A percentile compares a stretch with the other conserved stretches of the same genome.
Conservation (phyloP, 352 stramenopile genomes). For the Stramenopiles sp. region DNA sequence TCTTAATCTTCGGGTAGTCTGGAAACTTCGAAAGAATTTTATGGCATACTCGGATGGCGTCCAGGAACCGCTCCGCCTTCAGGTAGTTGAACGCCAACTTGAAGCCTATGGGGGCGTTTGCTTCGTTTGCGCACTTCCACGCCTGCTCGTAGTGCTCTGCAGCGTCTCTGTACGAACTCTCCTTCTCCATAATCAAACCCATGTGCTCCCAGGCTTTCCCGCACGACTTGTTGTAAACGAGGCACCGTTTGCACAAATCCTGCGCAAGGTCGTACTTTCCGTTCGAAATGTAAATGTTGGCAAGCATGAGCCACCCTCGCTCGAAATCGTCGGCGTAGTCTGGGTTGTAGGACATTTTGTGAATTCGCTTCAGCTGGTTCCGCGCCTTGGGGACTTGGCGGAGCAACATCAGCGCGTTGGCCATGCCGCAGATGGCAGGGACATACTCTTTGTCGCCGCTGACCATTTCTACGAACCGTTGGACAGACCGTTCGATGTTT, state of each 20-base stretch:
- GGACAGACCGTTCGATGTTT: constrained; percentile 60
- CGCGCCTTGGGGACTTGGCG: constrained; percentile 69
- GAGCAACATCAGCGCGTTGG: constrained; percentile 69
- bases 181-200: constrained; percentile 79
- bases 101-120: constrained; percentile 63
- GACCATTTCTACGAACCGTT: constrained; percentile 67
- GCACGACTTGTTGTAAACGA: constrained; percentile 75
- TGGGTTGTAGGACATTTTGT: constrained; percentile 69
- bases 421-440: constrained; percentile 57
- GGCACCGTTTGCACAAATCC: constrained; percentile 67
- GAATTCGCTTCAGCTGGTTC: constrained; percentile 80
- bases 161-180: constrained; percentile 68
- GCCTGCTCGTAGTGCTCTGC: constrained; percentile 73
- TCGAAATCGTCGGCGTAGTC: constrained; percentile 72
- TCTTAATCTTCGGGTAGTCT: constrained; percentile 77
- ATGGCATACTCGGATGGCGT: constrained; percentile 70
- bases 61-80: constrained; percentile 67
- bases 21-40: constrained; percentile 75
- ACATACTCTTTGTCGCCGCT: constrained; percentile 63
- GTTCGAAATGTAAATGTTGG: constrained; percentile 66
- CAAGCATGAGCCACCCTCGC: constrained; percentile 67
- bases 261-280: constrained; percentile 74
- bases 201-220: constrained; percentile 73
- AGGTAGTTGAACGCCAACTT: constrained; percentile 89
- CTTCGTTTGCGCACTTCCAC: constrained; percentile 38